Percentiles rank a stretch among this genome's conserved stretches.
Conservation (phyloP, 1,284 basidiomycete species). For the Termitomyces sp. region DNA sequence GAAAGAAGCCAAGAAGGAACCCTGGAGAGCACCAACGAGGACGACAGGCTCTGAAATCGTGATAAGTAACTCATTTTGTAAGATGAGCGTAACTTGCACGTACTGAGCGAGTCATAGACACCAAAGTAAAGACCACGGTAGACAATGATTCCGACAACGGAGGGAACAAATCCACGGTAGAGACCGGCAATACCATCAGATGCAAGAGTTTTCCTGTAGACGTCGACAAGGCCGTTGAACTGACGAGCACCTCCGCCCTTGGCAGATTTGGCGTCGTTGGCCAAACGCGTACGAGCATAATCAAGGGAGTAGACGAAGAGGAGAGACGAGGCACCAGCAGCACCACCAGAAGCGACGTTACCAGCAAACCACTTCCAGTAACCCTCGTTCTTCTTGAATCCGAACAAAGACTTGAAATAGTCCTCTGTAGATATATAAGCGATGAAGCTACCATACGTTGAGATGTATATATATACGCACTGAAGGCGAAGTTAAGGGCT, state of each 20-base stretch:
- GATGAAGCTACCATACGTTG: background rate
- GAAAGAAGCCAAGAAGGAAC: constrained; percentile 91
- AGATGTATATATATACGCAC: constrained; percentile 39
- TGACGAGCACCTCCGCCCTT: constrained; percentile 89
- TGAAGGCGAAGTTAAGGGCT: constrained; percentile 94
- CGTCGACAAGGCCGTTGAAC: constrained; percentile 94
- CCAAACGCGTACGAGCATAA: constrained; percentile 96
- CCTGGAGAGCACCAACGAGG: constrained; percentile 83
- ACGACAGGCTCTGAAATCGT: constrained; percentile 74
- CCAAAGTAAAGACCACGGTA: constrained; percentile 97
- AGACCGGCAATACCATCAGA: constrained; percentile 86
- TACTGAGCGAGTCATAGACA: constrained; percentile 91
- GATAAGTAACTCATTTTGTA: background rate
- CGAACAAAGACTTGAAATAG: constrained; percentile 94
- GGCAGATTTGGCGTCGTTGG: constrained; percentile 93
- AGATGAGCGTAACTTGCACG: constrained; percentile 24
- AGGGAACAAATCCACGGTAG: constrained; percentile 94
- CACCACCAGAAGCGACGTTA: constrained; percentile 96
- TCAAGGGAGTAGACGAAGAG: constrained; percentile 98
- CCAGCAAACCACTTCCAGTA: constrained; percentile 91
- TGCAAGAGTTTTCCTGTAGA: constrained; percentile 91
- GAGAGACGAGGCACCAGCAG: constrained; percentile 91
- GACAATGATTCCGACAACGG: constrained; percentile 92
- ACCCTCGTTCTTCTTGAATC: constrained; percentile 85
- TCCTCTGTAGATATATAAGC: constrained; percentile 58